Conservation (phyloP, 1,284 basidiomycete species). For the Malassezia vespertilionis region DNA sequence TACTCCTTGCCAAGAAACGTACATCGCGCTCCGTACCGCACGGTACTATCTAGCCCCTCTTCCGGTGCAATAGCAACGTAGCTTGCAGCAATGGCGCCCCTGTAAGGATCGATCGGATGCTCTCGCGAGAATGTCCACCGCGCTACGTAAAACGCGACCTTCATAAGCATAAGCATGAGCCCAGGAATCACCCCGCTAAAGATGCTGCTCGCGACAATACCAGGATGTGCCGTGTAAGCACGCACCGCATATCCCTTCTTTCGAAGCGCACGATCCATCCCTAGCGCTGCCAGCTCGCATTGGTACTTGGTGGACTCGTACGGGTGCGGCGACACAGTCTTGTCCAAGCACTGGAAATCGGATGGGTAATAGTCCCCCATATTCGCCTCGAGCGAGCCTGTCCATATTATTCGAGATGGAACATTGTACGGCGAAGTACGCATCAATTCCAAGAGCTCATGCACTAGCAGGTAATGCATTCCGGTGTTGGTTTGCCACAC, state of each 20-base stretch:
- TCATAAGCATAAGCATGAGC: constrained; percentile 29
- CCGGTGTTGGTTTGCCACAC: constrained; percentile 47
- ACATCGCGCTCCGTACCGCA: constrained; percentile 37
- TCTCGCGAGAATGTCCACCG: constrained; percentile 42
- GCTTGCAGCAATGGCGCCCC: constrained; percentile 40
- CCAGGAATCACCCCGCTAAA: constrained; percentile 38
- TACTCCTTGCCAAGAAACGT: constrained; percentile 39
- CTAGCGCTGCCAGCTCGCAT: constrained; percentile 43
- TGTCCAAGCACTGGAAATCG: constrained; percentile 42
- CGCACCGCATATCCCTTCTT: constrained; percentile 26
- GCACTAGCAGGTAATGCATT: constrained; percentile 42
- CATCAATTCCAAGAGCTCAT: constrained; percentile 31
- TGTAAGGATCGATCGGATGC: constrained; percentile 42
- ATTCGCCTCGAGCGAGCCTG: constrained; percentile 44
- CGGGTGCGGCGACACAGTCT: constrained; percentile 22
- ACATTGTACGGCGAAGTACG: constrained; percentile 32
- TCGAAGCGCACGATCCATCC: constrained; percentile 30
- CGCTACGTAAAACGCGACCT: constrained; percentile 37
- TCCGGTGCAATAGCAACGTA: constrained; percentile 33
- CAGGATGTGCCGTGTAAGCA: constrained; percentile 42
- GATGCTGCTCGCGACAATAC: constrained; percentile 47
- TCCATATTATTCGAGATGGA: constrained; percentile 45
- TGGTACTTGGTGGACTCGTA: constrained; percentile 48
- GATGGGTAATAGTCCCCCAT: constrained; percentile 31
- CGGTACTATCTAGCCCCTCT: constrained; percentile 23